Evolutionary conservation across 257 asterid genomes (phyloP).

Genomic region (Solanum virginianum): DNA sequence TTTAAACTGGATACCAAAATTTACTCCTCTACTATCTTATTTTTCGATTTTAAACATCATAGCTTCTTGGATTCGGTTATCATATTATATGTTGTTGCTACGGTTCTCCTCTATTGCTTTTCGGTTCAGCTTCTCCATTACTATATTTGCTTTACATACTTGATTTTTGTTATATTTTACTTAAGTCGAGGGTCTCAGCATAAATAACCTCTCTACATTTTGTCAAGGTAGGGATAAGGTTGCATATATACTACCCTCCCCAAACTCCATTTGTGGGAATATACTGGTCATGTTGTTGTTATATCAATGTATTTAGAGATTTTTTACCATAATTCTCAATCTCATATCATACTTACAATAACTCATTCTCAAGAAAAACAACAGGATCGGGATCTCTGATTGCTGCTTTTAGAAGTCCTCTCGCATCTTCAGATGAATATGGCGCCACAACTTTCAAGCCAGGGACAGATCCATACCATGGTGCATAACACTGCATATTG

Average conservation of each 20-base stretch:
- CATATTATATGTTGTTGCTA: neutral
- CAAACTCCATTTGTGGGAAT: neutral
- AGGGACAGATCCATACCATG: slow-evolving; percentile 33
- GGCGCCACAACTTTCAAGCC: slow-evolving; percentile 36
- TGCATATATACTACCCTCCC: neutral
- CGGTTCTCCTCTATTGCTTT: neutral
- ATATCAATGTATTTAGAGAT: neutral
- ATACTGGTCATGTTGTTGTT: neutral
- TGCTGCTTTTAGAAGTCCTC: slow-evolving; percentile 42
- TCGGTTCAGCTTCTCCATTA: neutral
- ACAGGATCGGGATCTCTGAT: slow-evolving; percentile 48
- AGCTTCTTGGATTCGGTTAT: neutral
- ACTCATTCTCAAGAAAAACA: slow-evolving; percentile 42
- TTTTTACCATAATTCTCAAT: neutral
- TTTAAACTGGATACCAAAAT: neutral
- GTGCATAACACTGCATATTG: slow-evolving; percentile 33
- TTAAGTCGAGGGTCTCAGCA: neutral
- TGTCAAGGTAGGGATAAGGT: neutral
- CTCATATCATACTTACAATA: slow-evolving; percentile 13
- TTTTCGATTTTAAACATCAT: neutral
- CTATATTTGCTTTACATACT: neutral
- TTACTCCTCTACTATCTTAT: neutral
- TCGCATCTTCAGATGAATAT: slow-evolving; percentile 39
- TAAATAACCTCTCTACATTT: neutral
- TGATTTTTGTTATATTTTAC: neutral